Evolutionary conservation across 1,284 basidiomycete genomes (phyloP).

Genomic region (Leccinum pseudoinsigne): DNA sequence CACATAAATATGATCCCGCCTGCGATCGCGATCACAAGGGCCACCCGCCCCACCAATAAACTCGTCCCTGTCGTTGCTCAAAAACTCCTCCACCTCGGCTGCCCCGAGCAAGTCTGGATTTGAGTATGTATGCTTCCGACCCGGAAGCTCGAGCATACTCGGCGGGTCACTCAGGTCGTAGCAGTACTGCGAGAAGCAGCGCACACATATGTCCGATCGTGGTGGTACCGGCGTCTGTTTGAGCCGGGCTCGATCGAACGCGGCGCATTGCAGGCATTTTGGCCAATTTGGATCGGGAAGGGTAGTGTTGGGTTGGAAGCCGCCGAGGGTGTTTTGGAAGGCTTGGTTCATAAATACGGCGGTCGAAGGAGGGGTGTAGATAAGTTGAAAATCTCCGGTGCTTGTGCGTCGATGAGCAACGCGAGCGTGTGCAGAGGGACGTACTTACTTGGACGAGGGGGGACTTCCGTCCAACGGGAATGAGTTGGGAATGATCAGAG

Average conservation of each 20-base stretch:
- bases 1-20: too few species aligned
- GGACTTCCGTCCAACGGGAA: slow-evolving; percentile 57
- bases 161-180: slow-evolving; percentile 33
- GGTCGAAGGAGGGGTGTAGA: slow-evolving; percentile 50
- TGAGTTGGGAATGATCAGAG: slow-evolving; percentile 61
- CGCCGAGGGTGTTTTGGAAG: slow-evolving; percentile 49
- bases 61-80: too few species aligned
- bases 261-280: slow-evolving; percentile 43
- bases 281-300: slow-evolving; percentile 39
- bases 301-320: slow-evolving; percentile 51
- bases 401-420: slow-evolving; percentile 7
- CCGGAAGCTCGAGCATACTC: slow-evolving; percentile 21
- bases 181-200: slow-evolving; percentile 38
- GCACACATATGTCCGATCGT: slow-evolving; percentile 28
- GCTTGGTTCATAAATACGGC: slow-evolving; percentile 55
- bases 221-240: slow-evolving; percentile 10
- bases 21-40: too few species aligned
- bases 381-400: slow-evolving; percentile 49
- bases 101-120: slow-evolving; percentile 23
- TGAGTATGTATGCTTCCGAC: slow-evolving; percentile 18
- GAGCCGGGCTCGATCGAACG: slow-evolving; percentile 43
- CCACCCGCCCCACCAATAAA: too few species aligned
- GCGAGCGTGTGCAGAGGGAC: background rate
- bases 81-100: too few species aligned
- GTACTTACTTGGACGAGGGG: slow-evolving; percentile 58